These are phyloP conservation scores for Orbilia brochopaga DNA, from an alignment of 2,329 filamentous ascomycete species.

Conservation along the genomic window DNA sequence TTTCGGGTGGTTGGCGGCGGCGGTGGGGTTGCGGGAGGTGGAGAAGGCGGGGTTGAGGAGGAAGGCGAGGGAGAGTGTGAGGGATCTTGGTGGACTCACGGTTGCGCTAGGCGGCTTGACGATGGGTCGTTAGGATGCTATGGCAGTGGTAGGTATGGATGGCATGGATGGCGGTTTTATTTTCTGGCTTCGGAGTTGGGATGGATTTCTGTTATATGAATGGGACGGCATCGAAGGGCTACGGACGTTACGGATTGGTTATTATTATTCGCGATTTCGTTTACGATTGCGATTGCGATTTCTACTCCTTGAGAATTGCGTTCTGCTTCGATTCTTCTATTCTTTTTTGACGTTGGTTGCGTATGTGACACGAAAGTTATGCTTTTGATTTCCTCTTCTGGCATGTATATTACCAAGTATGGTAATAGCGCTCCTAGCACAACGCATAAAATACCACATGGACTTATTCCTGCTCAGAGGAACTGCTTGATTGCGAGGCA, in stretches of 20 bases:
- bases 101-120: background rate
- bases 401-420: background rate
- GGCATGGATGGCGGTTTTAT: background rate
- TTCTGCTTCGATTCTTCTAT: background rate
- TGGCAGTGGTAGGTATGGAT: background rate
- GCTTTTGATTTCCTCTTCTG: background rate
- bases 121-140: background rate
- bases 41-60: constrained; percentile 55
- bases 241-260: background rate
- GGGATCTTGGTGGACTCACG: background rate
- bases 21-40: constrained; percentile 63
- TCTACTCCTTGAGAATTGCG: too few species aligned
- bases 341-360: background rate
- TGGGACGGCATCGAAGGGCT: background rate
- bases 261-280: too few species aligned
- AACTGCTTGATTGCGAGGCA: too few species aligned
- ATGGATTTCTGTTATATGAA: background rate
- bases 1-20: constrained; percentile 64
- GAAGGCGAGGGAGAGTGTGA: constrained; percentile 21
- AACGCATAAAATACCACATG: background rate
- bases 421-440: background rate
- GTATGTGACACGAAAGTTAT: too few species aligned
- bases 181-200: background rate
- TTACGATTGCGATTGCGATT: too few species aligned
- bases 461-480: too few species aligned